phyloP scores from a whole-genome alignment of 139 green algal species.

The Chlamydomonas incerta region DNA sequence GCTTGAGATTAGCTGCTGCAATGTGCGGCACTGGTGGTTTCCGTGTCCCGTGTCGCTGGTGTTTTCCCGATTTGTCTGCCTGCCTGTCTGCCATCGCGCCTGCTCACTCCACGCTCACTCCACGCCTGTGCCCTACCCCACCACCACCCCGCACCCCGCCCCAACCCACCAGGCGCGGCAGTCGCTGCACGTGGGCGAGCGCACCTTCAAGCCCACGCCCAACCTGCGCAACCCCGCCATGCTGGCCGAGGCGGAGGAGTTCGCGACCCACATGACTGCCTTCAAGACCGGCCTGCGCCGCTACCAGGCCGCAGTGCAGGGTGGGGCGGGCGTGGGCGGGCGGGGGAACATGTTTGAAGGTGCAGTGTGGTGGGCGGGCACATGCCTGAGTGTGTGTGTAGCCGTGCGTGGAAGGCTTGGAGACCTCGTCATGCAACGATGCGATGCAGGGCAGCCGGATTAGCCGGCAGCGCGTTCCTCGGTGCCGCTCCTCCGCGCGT shows the following conservation, averaged over 20 bases:
- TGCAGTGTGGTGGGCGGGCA: too few species aligned
- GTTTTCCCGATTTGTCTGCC: background rate
- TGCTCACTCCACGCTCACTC: background rate
- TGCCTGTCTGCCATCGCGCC: background rate
- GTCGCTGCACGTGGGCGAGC: conserved; percentile 48
- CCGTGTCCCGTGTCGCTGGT: too few species aligned
- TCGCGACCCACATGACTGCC: conserved; percentile 34
- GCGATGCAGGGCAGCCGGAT: too few species aligned
- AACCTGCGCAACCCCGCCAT: conserved; percentile 62
- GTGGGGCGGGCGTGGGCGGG: background rate
- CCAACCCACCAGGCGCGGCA: conserved; percentile 35
- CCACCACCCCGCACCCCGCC: background rate
- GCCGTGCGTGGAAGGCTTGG: too few species aligned
- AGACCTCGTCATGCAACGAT: too few species aligned
- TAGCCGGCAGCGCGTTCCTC: too few species aligned
- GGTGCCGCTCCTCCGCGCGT: too few species aligned
- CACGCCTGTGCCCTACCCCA: background rate
- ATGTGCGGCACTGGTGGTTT: too few species aligned
- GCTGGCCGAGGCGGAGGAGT: conserved; percentile 60
- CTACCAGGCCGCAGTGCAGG: conserved; percentile 23
- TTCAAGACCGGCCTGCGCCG: conserved; percentile 32
- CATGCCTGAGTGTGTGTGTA: too few species aligned
- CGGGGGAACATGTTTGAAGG: too few species aligned
- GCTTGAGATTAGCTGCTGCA: too few species aligned
- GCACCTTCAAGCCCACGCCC: conserved; percentile 59